Evolutionary conservation across 306 rosid species (phyloP).

Genomic region (Prunus padus): DNA sequence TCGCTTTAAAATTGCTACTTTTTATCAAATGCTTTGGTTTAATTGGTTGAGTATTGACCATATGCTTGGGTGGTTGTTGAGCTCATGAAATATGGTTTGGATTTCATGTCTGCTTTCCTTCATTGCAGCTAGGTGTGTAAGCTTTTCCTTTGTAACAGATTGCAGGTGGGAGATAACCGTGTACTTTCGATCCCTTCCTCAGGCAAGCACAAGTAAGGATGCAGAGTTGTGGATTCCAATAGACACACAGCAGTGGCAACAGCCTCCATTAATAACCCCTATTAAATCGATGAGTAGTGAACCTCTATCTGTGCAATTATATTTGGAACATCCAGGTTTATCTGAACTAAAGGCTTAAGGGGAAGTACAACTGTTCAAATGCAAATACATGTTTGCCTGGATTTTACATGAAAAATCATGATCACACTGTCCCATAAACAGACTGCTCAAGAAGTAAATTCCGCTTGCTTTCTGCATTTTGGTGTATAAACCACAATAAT

Average conservation of each 20-base stretch:
- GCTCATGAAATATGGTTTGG: constrained; percentile 13
- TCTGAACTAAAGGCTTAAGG: constrained; percentile 47
- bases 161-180: constrained; percentile 84
- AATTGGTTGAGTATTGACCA: neutral
- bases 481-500: neutral
- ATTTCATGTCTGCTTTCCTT: constrained; percentile 6
- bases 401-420: too few species aligned
- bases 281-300: constrained; percentile 68
- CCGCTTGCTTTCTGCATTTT: neutral
- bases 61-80: constrained; percentile 8
- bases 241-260: constrained; percentile 81
- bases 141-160: constrained; percentile 32
- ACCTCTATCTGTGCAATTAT: constrained; percentile 71
- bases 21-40: constrained; percentile 21
- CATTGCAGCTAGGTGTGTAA: neutral
- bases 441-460: too few species aligned
- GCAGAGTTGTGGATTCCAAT: constrained; percentile 73
- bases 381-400: too few species aligned
- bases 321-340: constrained; percentile 74
- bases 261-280: constrained; percentile 69
- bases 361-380: too few species aligned
- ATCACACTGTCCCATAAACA: too few species aligned
- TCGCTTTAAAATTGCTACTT: constrained; percentile 3
- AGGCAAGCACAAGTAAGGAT: constrained; percentile 50
- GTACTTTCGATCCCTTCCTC: constrained; percentile 64